Evolutionary conservation across 2,329 filamentous ascomycete species (phyloP).

Genomic region (Colletotrichum tabaci): DNA sequence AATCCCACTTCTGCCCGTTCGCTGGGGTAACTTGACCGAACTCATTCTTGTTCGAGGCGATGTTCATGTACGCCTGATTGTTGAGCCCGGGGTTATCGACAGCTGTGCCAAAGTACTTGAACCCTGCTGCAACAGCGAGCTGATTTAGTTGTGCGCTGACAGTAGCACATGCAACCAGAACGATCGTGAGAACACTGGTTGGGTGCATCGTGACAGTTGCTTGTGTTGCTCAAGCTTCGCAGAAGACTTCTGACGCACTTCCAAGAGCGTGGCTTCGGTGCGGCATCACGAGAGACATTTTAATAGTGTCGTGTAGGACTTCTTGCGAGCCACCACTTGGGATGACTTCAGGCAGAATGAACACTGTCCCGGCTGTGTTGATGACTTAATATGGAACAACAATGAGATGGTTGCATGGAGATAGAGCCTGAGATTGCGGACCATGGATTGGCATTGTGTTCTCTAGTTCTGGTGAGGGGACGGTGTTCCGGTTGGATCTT

Average conservation of each 20-base stretch:
- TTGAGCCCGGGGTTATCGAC: slow-evolving; percentile 25
- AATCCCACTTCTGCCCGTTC: slow-evolving; percentile 76
- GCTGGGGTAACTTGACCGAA: slow-evolving; percentile 77
- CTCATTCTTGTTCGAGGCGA: slow-evolving; percentile 70
- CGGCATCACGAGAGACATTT: neutral
- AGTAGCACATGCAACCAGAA: neutral
- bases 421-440: neutral
- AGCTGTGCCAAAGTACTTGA: slow-evolving; percentile 41
- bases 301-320: neutral
- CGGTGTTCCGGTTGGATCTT: neutral
- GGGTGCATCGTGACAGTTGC: slow-evolving; percentile 9
- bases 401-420: neutral
- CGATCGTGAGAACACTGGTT: neutral
- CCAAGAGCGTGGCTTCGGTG: neutral
- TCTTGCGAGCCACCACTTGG: neutral
- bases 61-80: slow-evolving; percentile 60
- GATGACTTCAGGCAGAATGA: slow-evolving; percentile 7
- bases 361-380: neutral
- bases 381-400: slow-evolving; percentile 32
- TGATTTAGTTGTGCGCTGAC: slow-evolving; percentile 34
- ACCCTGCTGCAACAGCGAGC: slow-evolving; percentile 24
- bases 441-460: neutral
- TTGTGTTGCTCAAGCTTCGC: neutral
- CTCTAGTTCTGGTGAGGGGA: neutral
- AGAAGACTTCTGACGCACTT: neutral